Conservation (phyloP, 1,284 basidiomycete genomes). For the Abortiporus biennis region DNA sequence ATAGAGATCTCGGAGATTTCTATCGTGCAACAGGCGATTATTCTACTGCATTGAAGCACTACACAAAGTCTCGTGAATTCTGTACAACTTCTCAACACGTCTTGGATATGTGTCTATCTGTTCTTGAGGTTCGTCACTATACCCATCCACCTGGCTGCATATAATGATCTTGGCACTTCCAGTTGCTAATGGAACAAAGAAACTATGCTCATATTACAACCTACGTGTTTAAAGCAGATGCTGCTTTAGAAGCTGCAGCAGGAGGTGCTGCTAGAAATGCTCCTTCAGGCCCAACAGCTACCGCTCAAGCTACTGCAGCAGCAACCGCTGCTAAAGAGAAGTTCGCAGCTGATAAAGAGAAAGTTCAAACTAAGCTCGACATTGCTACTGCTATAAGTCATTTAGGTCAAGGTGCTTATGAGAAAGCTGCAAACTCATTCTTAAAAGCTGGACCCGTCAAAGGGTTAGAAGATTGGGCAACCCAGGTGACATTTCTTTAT, state of each 20-base stretch:
- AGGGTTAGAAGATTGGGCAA: slow-evolving; percentile 65
- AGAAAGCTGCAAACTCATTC: slow-evolving; percentile 69
- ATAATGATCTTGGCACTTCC: slow-evolving; percentile 5
- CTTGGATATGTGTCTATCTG: slow-evolving; percentile 79
- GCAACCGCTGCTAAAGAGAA: slow-evolving; percentile 28
- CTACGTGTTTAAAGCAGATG: slow-evolving; percentile 88
- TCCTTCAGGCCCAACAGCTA: slow-evolving; percentile 12
- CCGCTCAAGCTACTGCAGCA: slow-evolving; percentile 17
- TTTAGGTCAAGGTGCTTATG: slow-evolving; percentile 66
- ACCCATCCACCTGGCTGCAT: slow-evolving; percentile 3
- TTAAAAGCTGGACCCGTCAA: slow-evolving; percentile 61
- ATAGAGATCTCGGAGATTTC: slow-evolving; percentile 79
- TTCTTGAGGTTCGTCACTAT: slow-evolving; percentile 56
- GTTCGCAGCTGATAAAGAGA: slow-evolving; percentile 49
- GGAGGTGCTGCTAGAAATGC: slow-evolving; percentile 10
- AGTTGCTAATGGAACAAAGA: slow-evolving; percentile 79
- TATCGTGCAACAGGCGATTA: slow-evolving; percentile 69
- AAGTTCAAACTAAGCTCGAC: slow-evolving; percentile 72
- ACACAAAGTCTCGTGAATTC: slow-evolving; percentile 81
- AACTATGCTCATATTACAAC: slow-evolving; percentile 81
- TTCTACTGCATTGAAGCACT: slow-evolving; percentile 64
- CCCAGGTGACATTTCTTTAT: slow-evolving; percentile 37
- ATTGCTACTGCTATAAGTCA: slow-evolving; percentile 70
- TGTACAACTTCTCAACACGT: slow-evolving; percentile 82
- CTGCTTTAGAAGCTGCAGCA: slow-evolving; percentile 66